Evolutionary conservation across 306 rosid genomes (phyloP).

Genomic region (Glycine latifolia): DNA sequence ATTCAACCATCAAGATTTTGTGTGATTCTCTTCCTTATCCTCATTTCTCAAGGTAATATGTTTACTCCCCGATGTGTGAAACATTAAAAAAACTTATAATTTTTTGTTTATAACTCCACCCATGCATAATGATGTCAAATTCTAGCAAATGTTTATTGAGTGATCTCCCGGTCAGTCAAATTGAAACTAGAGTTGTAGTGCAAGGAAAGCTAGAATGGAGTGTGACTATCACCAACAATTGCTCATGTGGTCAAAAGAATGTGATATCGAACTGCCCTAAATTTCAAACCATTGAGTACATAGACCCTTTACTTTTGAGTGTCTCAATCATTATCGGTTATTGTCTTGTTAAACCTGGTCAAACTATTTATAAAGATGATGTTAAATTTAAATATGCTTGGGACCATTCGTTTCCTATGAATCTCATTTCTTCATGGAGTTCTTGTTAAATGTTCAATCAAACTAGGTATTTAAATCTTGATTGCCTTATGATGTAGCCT

Average conservation of each 20-base stretch:
- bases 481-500: no score
- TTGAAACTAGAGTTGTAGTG: neutral
- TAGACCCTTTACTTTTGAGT: slow-evolving; percentile 46
- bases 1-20: no score
- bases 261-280: slow-evolving; percentile 40
- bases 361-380: neutral
- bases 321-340: neutral
- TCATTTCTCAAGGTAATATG: no score
- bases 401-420: slow-evolving; percentile 10
- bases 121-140: no score
- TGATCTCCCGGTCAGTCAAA: no score
- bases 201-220: no score
- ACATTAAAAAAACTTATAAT: no score
- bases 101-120: no score
- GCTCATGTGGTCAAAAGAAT: slow-evolving; percentile 17
- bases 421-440: slow-evolving; percentile 1
- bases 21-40: no score
- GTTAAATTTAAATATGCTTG: slow-evolving; percentile 42
- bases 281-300: slow-evolving; percentile 26
- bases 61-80: no score
- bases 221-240: slow-evolving; percentile 40
- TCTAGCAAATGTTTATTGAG: no score
- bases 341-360: slow-evolving; percentile 49
- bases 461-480: no score
- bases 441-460: neutral